phyloP scores from a whole-genome alignment of 2,329 filamentous ascomycete species.

The Fusarium piperis region DNA sequence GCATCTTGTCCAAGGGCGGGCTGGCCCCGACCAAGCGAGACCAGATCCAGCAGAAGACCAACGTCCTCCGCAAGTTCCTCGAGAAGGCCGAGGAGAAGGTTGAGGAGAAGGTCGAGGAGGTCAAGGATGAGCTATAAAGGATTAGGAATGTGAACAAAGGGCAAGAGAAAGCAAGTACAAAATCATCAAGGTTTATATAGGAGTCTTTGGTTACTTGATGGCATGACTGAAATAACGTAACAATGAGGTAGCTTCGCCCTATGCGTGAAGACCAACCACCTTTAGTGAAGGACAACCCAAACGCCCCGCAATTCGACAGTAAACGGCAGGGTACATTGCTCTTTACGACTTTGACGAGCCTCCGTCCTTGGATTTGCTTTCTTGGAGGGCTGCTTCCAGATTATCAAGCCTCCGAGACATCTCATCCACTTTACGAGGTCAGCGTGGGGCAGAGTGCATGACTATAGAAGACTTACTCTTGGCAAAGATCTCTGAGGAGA shows the following conservation, averaged over 20 bases:
- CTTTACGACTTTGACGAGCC: constrained; percentile 49
- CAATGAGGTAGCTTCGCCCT: constrained; percentile 14
- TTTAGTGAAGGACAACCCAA: constrained; percentile 23
- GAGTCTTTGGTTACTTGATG: constrained; percentile 33
- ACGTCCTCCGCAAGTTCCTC: constrained; percentile 84
- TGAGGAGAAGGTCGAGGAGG: constrained; percentile 71
- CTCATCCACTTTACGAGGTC: constrained; percentile 79
- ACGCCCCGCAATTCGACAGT: constrained; percentile 12
- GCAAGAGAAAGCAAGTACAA: constrained; percentile 17
- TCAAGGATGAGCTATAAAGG: constrained; percentile 50
- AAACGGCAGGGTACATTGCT: background rate
- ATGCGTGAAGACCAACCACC: constrained; percentile 18
- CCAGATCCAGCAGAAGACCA: constrained; percentile 85
- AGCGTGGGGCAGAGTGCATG: constrained; percentile 11
- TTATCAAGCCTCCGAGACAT: constrained; percentile 89
- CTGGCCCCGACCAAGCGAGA: constrained; percentile 87
- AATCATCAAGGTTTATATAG: constrained; percentile 28
- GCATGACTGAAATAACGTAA: constrained; percentile 25
- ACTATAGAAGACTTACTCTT: constrained; percentile 72
- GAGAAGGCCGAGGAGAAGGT: constrained; percentile 65
- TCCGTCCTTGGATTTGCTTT: constrained; percentile 59
- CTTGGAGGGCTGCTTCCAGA: constrained; percentile 77
- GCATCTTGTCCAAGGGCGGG: constrained; percentile 86
- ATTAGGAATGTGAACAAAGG: constrained; percentile 6
- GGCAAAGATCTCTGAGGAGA: constrained; percentile 87